Conservation (phyloP, 2,329 filamentous ascomycete species). For the Colletotrichum tofieldiae region DNA sequence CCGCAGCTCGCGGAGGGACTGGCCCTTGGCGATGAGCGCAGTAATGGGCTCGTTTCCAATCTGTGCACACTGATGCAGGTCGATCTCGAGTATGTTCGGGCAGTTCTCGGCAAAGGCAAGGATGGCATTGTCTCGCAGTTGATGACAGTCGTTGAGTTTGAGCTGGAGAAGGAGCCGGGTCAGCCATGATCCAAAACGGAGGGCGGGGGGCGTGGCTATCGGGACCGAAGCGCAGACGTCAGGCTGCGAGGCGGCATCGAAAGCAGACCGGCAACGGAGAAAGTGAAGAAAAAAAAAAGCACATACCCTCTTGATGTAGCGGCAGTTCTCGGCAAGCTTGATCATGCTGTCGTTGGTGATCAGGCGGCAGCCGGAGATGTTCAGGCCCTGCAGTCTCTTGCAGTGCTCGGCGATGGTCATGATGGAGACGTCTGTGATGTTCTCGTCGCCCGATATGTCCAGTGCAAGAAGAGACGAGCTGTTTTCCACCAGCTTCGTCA, state of each 20-base stretch:
- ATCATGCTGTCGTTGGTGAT: slow-evolving; percentile 91
- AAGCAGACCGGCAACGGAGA: not conserved
- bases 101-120: slow-evolving; percentile 90
- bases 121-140: slow-evolving; percentile 86
- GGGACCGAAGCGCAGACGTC: not conserved
- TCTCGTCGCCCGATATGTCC: slow-evolving; percentile 88
- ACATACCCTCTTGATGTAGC: slow-evolving; percentile 86
- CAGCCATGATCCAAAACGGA: slow-evolving; percentile 46
- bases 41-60: slow-evolving; percentile 90
- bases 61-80: slow-evolving; percentile 87
- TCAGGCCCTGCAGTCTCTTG: slow-evolving; percentile 88
- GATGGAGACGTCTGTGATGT: slow-evolving; percentile 88
- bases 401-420: slow-evolving; percentile 85
- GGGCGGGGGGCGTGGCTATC: not conserved
- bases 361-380: slow-evolving; percentile 88
- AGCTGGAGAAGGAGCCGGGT: slow-evolving; percentile 67
- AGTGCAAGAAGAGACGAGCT: slow-evolving; percentile 88
- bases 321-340: slow-evolving; percentile 84
- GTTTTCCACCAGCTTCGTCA: slow-evolving; percentile 83
- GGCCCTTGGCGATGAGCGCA: slow-evolving; percentile 82
- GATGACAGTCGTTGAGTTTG: slow-evolving; percentile 93
- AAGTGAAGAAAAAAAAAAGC: not conserved
- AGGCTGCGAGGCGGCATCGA: not conserved
- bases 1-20: slow-evolving; percentile 90
- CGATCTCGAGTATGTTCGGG: slow-evolving; percentile 95